phyloP scores from a whole-genome alignment of 1,139 yeast genomes.

The Pneumocystis oryctolagi region DNA sequence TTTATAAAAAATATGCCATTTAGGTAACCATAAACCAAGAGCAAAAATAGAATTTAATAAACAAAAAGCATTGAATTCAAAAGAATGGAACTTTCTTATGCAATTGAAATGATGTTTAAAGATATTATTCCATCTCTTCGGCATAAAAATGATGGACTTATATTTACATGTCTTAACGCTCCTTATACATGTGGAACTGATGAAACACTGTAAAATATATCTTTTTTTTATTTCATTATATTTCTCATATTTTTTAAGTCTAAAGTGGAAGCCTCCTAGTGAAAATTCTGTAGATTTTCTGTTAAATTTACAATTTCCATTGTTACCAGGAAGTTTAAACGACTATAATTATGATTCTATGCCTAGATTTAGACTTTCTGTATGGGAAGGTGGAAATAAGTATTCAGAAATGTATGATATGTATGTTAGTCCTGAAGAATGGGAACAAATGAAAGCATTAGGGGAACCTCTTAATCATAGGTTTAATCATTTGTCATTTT shows the following conservation, averaged over 20 bases:
- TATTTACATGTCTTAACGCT: constrained; percentile 78
- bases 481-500: not conserved
- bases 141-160: constrained; percentile 86
- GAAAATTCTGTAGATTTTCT: constrained; percentile 88
- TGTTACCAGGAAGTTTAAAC: constrained; percentile 41
- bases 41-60: constrained; percentile 17
- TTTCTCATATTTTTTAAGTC: constrained; percentile 30
- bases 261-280: constrained; percentile 92
- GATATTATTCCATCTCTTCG: constrained; percentile 53
- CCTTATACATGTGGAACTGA: constrained; percentile 87
- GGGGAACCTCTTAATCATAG: constrained; percentile 72
- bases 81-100: constrained; percentile 71
- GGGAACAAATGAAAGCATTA: constrained; percentile 58
- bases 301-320: constrained; percentile 50
- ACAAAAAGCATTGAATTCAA: constrained; percentile 45
- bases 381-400: constrained; percentile 37
- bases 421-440: constrained; percentile 52
- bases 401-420: constrained; percentile 58
- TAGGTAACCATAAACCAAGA: constrained; percentile 25
- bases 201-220: constrained; percentile 26
- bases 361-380: constrained; percentile 51
- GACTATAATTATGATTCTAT: constrained; percentile 47
- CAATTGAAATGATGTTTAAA: constrained; percentile 59
- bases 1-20: constrained; percentile 62
- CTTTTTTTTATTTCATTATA: not conserved